These are phyloP conservation scores for Myriosclerotinia duriaeana DNA, from an alignment of 2,329 filamentous ascomycete genomes.

Conservation along the genomic window DNA sequence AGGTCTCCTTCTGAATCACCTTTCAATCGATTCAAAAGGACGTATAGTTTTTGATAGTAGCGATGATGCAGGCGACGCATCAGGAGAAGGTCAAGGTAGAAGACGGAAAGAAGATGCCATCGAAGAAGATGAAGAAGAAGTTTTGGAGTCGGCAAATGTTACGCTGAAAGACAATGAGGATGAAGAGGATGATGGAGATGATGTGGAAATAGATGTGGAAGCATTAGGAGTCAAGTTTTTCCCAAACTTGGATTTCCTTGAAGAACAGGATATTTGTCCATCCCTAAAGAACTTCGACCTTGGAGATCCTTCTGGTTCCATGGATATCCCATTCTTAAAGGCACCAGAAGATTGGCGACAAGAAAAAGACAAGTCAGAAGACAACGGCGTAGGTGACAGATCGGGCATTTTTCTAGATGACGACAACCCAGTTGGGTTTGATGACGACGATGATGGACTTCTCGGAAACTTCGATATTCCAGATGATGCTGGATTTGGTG, in stretches of 20 bases:
- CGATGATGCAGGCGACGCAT: conserved; percentile 68
- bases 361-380: conserved; percentile 61
- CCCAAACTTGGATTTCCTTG: conserved; percentile 72
- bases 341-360: conserved; percentile 82
- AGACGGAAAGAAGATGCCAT: conserved; percentile 61
- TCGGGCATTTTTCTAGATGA: conserved; percentile 85
- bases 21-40: conserved; percentile 90
- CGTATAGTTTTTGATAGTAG: conserved; percentile 98
- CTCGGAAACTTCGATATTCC: conserved; percentile 68
- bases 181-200: conserved; percentile 51
- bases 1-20: conserved; percentile 87
- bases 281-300: conserved; percentile 93
- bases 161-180: conserved; percentile 46
- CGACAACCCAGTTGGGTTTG: conserved; percentile 79
- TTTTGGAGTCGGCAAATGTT: conserved; percentile 42
- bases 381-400: conserved; percentile 58
- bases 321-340: conserved; percentile 90
- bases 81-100: conserved; percentile 40
- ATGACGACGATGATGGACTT: conserved; percentile 70
- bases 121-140: conserved; percentile 48
- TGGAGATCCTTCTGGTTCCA: conserved; percentile 77
- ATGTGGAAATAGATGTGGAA: conserved; percentile 76
- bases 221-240: conserved; percentile 80
- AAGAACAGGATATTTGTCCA: conserved; percentile 88
- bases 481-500: conserved; percentile 80